Evolutionary conservation across 768 basidiomycete species (phyloP).

Genomic region (Rhodotorula graminis): DNA sequence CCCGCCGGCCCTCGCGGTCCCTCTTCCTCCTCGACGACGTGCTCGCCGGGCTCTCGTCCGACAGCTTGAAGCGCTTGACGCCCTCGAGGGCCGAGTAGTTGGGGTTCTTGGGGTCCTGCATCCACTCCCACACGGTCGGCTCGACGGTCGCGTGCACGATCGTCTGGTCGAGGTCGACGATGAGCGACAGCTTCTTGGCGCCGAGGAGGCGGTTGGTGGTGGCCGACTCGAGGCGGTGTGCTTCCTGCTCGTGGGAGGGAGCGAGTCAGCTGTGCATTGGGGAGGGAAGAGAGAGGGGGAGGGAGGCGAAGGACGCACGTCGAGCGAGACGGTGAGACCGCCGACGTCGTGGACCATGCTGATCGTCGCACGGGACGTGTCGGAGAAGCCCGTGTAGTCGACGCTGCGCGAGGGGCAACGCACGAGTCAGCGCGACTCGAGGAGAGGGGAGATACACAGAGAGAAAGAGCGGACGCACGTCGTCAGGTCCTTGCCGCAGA

Average conservation of each 20-base stretch:
- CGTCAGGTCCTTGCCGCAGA: conserved; percentile 95
- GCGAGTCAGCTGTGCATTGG: neutral
- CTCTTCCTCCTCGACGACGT: neutral
- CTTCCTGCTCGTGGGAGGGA: conserved; percentile 55
- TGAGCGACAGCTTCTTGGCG: conserved; percentile 76
- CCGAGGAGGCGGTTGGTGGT: conserved; percentile 72
- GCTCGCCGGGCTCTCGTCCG: conserved; percentile 63
- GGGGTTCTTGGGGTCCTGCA: conserved; percentile 74
- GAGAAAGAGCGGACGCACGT: conserved; percentile 54
- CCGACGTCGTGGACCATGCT: conserved; percentile 86
- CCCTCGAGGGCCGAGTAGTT: conserved; percentile 89
- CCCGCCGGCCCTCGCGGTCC: neutral
- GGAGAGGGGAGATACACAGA: neutral
- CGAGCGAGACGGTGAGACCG: conserved; percentile 30
- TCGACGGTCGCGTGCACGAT: conserved; percentile 98
- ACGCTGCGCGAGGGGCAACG: conserved; percentile 51
- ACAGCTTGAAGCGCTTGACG: conserved; percentile 79
- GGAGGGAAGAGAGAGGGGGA: neutral
- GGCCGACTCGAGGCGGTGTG: conserved; percentile 77
- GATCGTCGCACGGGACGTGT: conserved; percentile 78
- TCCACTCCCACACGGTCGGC: conserved; percentile 97
- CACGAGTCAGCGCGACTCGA: neutral
- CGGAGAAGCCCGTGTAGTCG: conserved; percentile 83
- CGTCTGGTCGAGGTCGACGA: conserved; percentile 98
- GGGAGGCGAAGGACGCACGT: conserved; percentile 2